Percentiles rank a stretch among this genome's conserved stretches.
phyloP scores from a whole-genome alignment of 169 alveolate genomes.

The Eimeria acervulina region DNA sequence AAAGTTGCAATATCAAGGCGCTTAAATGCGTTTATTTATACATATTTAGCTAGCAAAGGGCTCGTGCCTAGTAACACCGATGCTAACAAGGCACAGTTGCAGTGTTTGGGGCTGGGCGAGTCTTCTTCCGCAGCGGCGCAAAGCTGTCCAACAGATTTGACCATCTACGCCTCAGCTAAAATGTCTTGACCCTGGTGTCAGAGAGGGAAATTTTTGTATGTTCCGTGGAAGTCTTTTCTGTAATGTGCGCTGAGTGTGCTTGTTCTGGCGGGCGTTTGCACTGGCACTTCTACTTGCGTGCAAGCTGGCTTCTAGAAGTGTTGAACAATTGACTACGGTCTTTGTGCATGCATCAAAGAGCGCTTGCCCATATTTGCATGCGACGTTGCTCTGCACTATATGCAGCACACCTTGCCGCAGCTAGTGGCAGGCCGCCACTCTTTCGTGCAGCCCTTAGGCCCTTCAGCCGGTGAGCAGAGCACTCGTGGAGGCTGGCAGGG shows the following conservation, averaged over 20 bases:
- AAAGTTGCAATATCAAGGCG: not conserved
- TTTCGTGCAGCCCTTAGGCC: no score
- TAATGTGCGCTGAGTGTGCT: not conserved
- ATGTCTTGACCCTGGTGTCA: not conserved
- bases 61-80: not conserved
- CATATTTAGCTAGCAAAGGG: not conserved
- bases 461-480: no score
- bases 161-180: not conserved
- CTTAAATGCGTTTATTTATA: not conserved
- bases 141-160: not conserved
- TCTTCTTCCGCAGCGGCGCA: not conserved
- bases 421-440: no score
- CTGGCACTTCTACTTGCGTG: not conserved
- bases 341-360: not conserved
- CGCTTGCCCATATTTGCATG: not conserved
- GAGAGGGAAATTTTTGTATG: not conserved
- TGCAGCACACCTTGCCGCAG: not conserved
- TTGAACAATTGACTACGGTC: not conserved
- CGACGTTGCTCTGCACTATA: not conserved
- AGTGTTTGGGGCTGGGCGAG: not conserved
- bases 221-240: not conserved
- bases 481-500: no score
- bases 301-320: no score
- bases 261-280: no score
- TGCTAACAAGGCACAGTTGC: slow-evolving; percentile 17